Percentiles rank a stretch among this genome's conserved stretches.
Conservation (phyloP, 1,139 yeast species). For the Debaryomycetaceae sp. region DNA sequence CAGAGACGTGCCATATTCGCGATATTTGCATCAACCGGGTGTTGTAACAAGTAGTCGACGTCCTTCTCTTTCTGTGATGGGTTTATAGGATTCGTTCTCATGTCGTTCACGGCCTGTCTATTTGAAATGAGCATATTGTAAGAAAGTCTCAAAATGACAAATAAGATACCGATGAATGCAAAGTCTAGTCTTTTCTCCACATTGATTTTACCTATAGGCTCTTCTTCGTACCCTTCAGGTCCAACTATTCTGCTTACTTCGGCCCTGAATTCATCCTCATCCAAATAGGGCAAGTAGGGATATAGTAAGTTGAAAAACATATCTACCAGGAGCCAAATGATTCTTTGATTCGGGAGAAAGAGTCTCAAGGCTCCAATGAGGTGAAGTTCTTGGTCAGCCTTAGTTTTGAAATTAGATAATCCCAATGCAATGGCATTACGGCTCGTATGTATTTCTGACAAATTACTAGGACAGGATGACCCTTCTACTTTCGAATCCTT, state of each 20-base stretch:
- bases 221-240: slow-evolving; percentile 17
- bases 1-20: slow-evolving; percentile 25
- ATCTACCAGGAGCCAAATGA: slow-evolving; percentile 38
- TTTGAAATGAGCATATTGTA: slow-evolving; percentile 34
- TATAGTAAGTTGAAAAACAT: slow-evolving; percentile 37
- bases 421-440: slow-evolving; percentile 18
- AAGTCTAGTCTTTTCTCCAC: slow-evolving; percentile 42
- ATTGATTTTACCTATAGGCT: slow-evolving; percentile 14
- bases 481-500: neutral
- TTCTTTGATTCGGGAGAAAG: slow-evolving; percentile 33
- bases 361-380: slow-evolving; percentile 18
- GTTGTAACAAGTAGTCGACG: slow-evolving; percentile 18
- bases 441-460: slow-evolving; percentile 9
- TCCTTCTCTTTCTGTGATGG: slow-evolving; percentile 14
- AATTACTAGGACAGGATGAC: neutral
- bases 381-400: slow-evolving; percentile 18
- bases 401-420: slow-evolving; percentile 19
- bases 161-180: slow-evolving; percentile 41
- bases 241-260: slow-evolving; percentile 21
- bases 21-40: slow-evolving; percentile 23
- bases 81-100: slow-evolving; percentile 12
- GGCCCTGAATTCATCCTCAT: slow-evolving; percentile 23
- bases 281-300: slow-evolving; percentile 42
- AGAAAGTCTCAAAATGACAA: slow-evolving; percentile 40
- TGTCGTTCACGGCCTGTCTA: slow-evolving; percentile 6